phyloP scores from a whole-genome alignment of 129 eudicot species.

The Centrapalus pauciflorus region DNA sequence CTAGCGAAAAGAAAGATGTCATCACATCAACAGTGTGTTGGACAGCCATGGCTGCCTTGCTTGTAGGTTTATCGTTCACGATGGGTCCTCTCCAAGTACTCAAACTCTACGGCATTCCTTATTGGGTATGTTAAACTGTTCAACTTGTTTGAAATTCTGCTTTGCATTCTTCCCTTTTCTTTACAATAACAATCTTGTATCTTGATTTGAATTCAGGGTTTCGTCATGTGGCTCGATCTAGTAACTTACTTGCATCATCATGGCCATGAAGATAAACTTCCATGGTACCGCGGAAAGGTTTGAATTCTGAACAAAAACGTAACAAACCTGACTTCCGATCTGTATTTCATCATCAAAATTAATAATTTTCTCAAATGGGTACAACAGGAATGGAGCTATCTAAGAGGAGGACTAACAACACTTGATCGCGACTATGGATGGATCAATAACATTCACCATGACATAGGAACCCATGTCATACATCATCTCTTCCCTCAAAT shows the following conservation, averaged over 20 bases:
- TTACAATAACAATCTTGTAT: constrained; percentile 6
- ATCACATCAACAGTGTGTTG: constrained; percentile 85
- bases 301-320: constrained; percentile 6
- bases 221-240: constrained; percentile 77
- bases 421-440: constrained; percentile 96
- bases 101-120: constrained; percentile 88
- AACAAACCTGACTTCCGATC: constrained; percentile 1
- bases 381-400: constrained; percentile 90
- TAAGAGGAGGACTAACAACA: constrained; percentile 94
- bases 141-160: neutral
- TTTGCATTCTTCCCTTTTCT: neutral
- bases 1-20: constrained; percentile 66
- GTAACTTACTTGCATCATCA: constrained; percentile 96
- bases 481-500: constrained; percentile 99
- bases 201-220: constrained; percentile 47
- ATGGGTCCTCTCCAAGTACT: constrained; percentile 87
- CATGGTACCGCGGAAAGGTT: constrained; percentile 98
- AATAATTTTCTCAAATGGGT: neutral
- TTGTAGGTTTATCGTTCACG: constrained; percentile 60
- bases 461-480: constrained; percentile 91
- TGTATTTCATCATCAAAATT: neutral
- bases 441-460: constrained; percentile 97
- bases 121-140: constrained; percentile 51
- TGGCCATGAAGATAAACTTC: constrained; percentile 89
- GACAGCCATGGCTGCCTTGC: constrained; percentile 81